Evolutionary conservation across 495 filamentous ascomycete species (phyloP), one percentile per base, ranked within the genome.

Genomic region (Astrocystis sublimbata): DNA sequence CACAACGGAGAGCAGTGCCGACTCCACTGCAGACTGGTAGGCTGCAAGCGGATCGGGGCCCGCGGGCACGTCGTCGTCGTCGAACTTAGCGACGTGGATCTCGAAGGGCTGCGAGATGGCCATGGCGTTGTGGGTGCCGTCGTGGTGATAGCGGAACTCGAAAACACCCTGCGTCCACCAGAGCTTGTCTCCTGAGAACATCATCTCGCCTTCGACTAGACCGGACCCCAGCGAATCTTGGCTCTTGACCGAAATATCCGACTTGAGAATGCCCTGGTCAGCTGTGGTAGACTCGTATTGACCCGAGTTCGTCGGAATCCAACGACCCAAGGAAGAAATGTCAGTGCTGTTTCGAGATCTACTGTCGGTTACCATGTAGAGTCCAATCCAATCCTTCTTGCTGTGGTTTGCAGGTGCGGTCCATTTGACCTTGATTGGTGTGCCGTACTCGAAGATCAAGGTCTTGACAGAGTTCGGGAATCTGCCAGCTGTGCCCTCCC

Each of bases 91-190:
- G 64, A 97, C 88, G 17, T 87, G 85, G 47, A 97, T 89, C 74
- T 97, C 94, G 68, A 98, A 98, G 0, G 94, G 92, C 68, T 89
- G 82, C 15, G 92, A 96, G 65, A 98, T 91, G 19, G 92, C 89
- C 96, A 98, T 97, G 71, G 98, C 93, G 66, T 91, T 91, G 74
- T 98, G 91, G 68, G 90, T 89, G 60, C 91, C 92, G 65, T 91
- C 89, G 77, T 98, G 94, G 79, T 98, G 94, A 76, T 97, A 97
- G 9, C 94, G 87, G 77, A 98, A 93, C 69, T 98, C 94, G 71
- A 96, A 98, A 40, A 92, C 89, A 50, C 94, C 94, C 41, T 93
- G 89, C 1, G 88, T 94, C 94, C 94, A 98, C 86, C 92, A 98
- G 13, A 94, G 82, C 78, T 98, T 98, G 81, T 97, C 92, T 40